Evolutionary conservation across 352 stramenopile species (phyloP).

Genomic region (Pseudoperonospora humuli): DNA sequence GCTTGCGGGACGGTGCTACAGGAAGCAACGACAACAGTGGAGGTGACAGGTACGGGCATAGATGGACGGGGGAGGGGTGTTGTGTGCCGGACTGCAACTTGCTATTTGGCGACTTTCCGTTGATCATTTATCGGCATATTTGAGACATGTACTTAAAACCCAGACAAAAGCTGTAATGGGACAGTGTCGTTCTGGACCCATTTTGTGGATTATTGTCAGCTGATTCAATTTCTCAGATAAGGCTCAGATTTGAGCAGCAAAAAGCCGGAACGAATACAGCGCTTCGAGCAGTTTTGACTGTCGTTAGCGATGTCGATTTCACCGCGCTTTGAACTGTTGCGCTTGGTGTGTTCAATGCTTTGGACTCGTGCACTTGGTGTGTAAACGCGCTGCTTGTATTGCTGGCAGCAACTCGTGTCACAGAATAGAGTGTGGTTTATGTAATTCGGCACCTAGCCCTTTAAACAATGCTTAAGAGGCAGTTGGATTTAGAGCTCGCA

Average conservation of each 20-base stretch:
- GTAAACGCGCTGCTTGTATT: too few relatives aligned
- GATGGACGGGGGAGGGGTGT: background rate
- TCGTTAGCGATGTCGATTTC: background rate
- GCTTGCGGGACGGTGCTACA: background rate
- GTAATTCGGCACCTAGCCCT: too few relatives aligned
- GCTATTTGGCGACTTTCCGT: conserved; percentile 1
- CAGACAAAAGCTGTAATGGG: background rate
- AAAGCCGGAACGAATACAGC: background rate
- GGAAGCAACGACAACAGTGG: background rate
- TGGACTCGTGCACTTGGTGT: too few relatives aligned
- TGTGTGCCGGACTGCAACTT: conserved; percentile 5
- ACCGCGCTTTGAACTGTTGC: background rate
- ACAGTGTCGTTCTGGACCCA: background rate
- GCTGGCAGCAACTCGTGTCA: too few relatives aligned
- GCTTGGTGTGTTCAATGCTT: background rate
- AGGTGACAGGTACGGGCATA: conserved; percentile 4
- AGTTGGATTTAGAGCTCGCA: too few relatives aligned
- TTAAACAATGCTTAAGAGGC: too few relatives aligned
- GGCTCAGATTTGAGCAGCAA: background rate
- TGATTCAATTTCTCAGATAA: too few relatives aligned
- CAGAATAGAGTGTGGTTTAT: too few relatives aligned
- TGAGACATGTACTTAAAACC: too few relatives aligned
- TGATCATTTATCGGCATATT: background rate
- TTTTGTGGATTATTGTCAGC: background rate
- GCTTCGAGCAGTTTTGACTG: background rate